Conservation (phyloP, 257 asterid genomes). For the Leonotis leonurus region DNA sequence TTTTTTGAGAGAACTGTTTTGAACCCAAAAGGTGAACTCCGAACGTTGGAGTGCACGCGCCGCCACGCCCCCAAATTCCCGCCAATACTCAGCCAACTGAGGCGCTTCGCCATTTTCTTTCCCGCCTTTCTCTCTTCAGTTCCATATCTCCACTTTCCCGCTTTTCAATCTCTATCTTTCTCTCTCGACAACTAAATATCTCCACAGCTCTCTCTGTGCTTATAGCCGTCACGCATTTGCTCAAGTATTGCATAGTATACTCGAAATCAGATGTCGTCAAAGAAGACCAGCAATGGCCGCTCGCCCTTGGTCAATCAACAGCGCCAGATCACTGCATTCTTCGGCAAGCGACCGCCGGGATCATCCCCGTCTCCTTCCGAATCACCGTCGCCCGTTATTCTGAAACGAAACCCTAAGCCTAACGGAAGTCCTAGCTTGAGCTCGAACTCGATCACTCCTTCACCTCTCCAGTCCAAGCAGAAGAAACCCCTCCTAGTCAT, state of each 20-base stretch:
- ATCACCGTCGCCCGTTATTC: slow-evolving; percentile 27
- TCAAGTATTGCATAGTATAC: neutral
- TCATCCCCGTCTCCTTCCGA: slow-evolving; percentile 33
- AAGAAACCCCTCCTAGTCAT: slow-evolving; percentile 49
- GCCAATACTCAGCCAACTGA: slow-evolving; percentile 21
- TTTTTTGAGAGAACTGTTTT: no score
- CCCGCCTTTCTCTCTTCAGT: slow-evolving; percentile 16
- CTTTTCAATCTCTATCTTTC: neutral
- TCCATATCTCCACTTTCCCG: slow-evolving; percentile 8
- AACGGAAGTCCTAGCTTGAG: slow-evolving; percentile 17
- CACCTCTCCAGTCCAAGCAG: slow-evolving; percentile 34
- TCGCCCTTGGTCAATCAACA: slow-evolving; percentile 84
- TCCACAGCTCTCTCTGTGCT: neutral
- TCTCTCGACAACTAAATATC: neutral
- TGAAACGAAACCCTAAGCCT: slow-evolving; percentile 42
- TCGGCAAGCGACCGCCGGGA: slow-evolving; percentile 43
- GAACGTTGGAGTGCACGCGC: slow-evolving; percentile 21
- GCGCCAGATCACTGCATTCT: slow-evolving; percentile 80
- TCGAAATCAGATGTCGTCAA: slow-evolving; percentile 29
- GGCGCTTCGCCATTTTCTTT: slow-evolving; percentile 17
- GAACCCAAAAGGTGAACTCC: no score
- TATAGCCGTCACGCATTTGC: neutral
- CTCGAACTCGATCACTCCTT: slow-evolving; percentile 39
- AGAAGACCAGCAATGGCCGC: slow-evolving; percentile 73
- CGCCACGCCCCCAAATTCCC: slow-evolving; percentile 18